Evolutionary conservation across 2,329 filamentous ascomycete species (phyloP), one percentile per base, ranked within the genome.

Genomic region (Atkinsonella hypoxylon): DNA sequence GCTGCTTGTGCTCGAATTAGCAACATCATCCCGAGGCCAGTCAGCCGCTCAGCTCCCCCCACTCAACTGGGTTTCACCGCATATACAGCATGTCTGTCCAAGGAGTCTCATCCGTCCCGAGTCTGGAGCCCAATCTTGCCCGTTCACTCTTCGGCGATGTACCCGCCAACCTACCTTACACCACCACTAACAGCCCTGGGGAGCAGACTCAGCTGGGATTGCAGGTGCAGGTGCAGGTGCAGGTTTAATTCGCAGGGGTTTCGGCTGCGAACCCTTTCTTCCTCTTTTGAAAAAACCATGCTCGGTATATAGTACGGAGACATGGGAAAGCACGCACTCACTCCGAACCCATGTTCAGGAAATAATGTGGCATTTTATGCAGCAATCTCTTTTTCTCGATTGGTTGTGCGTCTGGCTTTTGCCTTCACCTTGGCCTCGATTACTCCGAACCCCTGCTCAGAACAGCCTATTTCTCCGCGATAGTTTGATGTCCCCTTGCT

Each of bases 401-500:
- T 32, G 12, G 22, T 13, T 30, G 22, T 18, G 30, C 18, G 31
- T 32, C 47, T 12, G 3, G 34, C 31, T 12, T 30, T 30, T 18
- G 8, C 39, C 39, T 26, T 26, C 3, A 8, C 18, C 17, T 26
- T 20, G 8, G 26, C 26, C 36, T 36, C n/a, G 3, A 39, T 39
- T 22, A 47, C 45, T 36, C 45, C 45, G 31, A 38, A 22, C 45
- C 13, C 31, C 45, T 12, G 6, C 32, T 47, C 36, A 39, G 20
- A 36, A 17, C 31, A 15, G 45, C 31, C 17, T 26, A 38, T 39
- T 40, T 31, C 34, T 49, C 76, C 42, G 5, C 13, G 17, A 15
- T 11, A 4, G 4, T 40, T 20, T 40, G n/a, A n/a, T n/a, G n/a
- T n/a, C n/a, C 15, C 15, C 39, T n/a, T 40, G n/a, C 38, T n/a